Conservation (phyloP, 495 filamentous ascomycete species). For the Stereocaulon alpinum region DNA sequence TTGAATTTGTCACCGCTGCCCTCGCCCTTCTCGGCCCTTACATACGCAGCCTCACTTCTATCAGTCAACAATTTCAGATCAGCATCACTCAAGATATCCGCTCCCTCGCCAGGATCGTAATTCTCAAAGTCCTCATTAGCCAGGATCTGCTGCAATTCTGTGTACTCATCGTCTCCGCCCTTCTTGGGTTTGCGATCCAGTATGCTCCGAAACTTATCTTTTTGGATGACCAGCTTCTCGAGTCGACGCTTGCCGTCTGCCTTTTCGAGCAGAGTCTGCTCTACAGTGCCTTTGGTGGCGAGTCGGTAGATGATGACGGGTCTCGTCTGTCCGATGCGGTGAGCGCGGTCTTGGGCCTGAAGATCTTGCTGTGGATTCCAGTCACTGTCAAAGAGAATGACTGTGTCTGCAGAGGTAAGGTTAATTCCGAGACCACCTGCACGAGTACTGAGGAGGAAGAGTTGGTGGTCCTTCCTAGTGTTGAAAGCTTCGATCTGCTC, state of each 20-base stretch:
- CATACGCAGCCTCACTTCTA: constrained; percentile 77
- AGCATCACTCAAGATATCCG: constrained; percentile 57
- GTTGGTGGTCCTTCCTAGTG: constrained; percentile 49
- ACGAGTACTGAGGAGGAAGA: constrained; percentile 83
- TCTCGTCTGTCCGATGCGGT: constrained; percentile 85
- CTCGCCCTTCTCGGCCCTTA: constrained; percentile 62
- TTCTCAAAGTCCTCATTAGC: constrained; percentile 44
- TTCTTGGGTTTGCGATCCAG: constrained; percentile 26
- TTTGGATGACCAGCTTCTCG: constrained; percentile 91
- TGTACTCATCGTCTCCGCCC: constrained; percentile 32
- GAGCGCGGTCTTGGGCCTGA: constrained; percentile 89
- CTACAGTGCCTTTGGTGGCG: constrained; percentile 85
- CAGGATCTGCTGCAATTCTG: constrained; percentile 37
- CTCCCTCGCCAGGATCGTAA: constrained; percentile 45
- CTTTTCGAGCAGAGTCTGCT: constrained; percentile 76
- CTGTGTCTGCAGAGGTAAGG: constrained; percentile 59
- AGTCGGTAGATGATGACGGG: constrained; percentile 94
- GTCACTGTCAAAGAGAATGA: constrained; percentile 70
- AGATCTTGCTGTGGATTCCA: constrained; percentile 98
- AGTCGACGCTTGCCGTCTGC: constrained; percentile 90
- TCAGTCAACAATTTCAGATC: constrained; percentile 77
- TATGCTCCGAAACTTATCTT: constrained; percentile 59
- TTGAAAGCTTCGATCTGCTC: constrained; percentile 85
- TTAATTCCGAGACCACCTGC: constrained; percentile 96
- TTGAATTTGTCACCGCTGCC: constrained; percentile 50